A percentile compares a stretch with the other conserved stretches of the same genome.
phyloP scores from a whole-genome alignment of 75 land plant species.

The Larix kaempferi region DNA sequence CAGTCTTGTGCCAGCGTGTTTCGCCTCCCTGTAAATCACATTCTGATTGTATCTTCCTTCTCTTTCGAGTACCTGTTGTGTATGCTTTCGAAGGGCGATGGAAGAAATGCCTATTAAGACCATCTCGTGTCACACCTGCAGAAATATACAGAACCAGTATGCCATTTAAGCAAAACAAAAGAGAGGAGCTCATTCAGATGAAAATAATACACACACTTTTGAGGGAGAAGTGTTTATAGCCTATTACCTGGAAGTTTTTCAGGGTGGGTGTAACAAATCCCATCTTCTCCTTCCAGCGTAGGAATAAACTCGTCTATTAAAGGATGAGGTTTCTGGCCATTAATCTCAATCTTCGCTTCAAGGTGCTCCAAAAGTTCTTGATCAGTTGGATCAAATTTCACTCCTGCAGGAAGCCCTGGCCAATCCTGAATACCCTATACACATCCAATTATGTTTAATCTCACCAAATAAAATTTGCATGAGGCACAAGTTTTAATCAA shows the following conservation, averaged over 20 bases:
- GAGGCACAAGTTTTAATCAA: background rate
- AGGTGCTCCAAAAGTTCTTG: constrained; percentile 75
- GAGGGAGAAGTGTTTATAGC: background rate
- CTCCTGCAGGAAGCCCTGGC: constrained; percentile 84
- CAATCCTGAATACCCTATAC: constrained; percentile 28
- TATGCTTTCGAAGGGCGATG: constrained; percentile 88
- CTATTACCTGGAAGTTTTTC: constrained; percentile 76
- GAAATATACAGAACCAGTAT: background rate
- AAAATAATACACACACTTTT: constrained; percentile 1
- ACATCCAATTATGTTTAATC: background rate
- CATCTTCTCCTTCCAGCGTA: constrained; percentile 70
- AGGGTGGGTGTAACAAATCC: constrained; percentile 88
- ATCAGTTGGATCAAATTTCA: constrained; percentile 91
- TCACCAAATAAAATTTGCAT: background rate
- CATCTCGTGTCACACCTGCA: constrained; percentile 81
- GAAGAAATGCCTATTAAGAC: constrained; percentile 86
- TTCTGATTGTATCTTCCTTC: constrained; percentile 71
- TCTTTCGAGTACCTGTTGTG: constrained; percentile 82
- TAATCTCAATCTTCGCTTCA: constrained; percentile 50
- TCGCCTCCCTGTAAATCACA: constrained; percentile 67
- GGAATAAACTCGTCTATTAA: constrained; percentile 78
- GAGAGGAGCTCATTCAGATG: background rate
- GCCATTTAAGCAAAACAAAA: background rate
- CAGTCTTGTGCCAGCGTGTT: constrained; percentile 96
- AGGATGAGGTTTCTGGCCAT: constrained; percentile 49